These are phyloP conservation scores for Saksenaea oblongispora DNA, from an alignment of 371 early-diverging fungal species.

Conservation along the genomic window DNA sequence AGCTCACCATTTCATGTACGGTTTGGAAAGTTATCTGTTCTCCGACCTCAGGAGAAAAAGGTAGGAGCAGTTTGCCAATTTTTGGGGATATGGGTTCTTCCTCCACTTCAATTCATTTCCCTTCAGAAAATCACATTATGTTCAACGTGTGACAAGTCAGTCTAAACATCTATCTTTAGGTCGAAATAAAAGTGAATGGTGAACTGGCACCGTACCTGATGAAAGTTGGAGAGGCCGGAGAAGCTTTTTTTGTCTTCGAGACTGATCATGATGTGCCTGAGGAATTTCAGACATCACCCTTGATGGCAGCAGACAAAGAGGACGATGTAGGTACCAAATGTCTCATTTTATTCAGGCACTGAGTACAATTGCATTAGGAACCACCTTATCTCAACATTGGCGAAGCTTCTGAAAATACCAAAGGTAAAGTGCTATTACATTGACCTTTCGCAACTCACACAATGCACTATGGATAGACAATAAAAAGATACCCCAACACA, in stretches of 20 bases:
- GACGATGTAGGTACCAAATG: constrained; percentile 32
- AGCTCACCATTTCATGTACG: constrained; percentile 99
- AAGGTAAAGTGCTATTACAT: neutral
- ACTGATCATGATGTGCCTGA: constrained; percentile 84
- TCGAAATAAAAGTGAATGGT: constrained; percentile 92
- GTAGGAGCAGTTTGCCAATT: constrained; percentile 33
- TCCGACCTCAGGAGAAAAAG: constrained; percentile 86
- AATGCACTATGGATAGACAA: neutral
- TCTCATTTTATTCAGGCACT: constrained; percentile 2
- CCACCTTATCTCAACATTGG: constrained; percentile 51
- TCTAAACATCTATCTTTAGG: constrained; percentile 41
- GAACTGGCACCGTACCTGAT: constrained; percentile 75
- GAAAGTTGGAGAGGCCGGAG: constrained; percentile 99
- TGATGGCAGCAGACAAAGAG: constrained; percentile 65
- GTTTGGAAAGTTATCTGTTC: constrained; percentile 94
- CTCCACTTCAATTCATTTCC: neutral
- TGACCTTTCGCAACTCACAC: neutral
- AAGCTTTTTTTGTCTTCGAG: constrained; percentile 97
- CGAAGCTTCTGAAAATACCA: constrained; percentile 13
- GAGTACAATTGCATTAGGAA: constrained; percentile 24
- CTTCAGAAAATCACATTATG: constrained; percentile 11
- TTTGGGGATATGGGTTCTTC: neutral
- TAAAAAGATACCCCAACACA: neutral
- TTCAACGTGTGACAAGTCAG: neutral
- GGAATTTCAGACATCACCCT: constrained; percentile 91